Evolutionary conservation across 2,329 filamentous ascomycete species (phyloP).

Genomic region (Sphaerulina populicola): DNA sequence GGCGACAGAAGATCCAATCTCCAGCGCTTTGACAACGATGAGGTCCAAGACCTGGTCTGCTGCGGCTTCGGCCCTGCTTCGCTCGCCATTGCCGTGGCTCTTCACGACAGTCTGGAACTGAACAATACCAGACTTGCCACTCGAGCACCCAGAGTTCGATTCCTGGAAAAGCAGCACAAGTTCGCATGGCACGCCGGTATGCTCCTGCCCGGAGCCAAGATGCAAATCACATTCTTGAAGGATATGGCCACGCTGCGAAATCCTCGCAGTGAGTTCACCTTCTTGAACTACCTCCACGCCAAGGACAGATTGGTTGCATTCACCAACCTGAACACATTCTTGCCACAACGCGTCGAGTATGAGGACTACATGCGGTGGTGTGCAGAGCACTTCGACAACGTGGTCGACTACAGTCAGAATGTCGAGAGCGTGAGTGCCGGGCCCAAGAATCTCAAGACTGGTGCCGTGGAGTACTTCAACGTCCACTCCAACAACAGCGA

Average conservation of each 20-base stretch:
- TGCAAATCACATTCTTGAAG: conserved; percentile 98
- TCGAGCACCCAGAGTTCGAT: conserved; percentile 62
- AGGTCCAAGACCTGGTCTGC: conserved; percentile 76
- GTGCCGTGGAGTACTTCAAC: conserved; percentile 55
- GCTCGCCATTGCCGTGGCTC: conserved; percentile 76
- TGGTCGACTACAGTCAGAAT: conserved; percentile 69
- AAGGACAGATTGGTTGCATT: conserved; percentile 80
- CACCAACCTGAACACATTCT: conserved; percentile 80
- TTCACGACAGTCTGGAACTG: conserved; percentile 65
- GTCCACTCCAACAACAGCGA: conserved; percentile 57
- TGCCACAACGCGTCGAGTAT: conserved; percentile 79
- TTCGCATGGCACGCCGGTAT: conserved; percentile 96
- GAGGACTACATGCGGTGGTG: conserved; percentile 96
- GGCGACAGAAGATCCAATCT: conserved; percentile 30
- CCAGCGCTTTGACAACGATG: conserved; percentile 48
- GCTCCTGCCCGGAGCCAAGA: conserved; percentile 84
- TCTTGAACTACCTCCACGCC: conserved; percentile 83
- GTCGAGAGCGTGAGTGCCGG: conserved; percentile 61
- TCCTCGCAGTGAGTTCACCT: conserved; percentile 85
- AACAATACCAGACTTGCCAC: conserved; percentile 30
- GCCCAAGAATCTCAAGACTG: conserved; percentile 41
- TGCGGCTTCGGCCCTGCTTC: conserved; percentile 90
- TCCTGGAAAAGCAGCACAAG: conserved; percentile 72
- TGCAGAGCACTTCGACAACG: conserved; percentile 63
- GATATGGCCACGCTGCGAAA: conserved; percentile 85